phyloP scores from a whole-genome alignment of 2,329 filamentous ascomycete genomes.

The Rhinocladiella mackenziei region DNA sequence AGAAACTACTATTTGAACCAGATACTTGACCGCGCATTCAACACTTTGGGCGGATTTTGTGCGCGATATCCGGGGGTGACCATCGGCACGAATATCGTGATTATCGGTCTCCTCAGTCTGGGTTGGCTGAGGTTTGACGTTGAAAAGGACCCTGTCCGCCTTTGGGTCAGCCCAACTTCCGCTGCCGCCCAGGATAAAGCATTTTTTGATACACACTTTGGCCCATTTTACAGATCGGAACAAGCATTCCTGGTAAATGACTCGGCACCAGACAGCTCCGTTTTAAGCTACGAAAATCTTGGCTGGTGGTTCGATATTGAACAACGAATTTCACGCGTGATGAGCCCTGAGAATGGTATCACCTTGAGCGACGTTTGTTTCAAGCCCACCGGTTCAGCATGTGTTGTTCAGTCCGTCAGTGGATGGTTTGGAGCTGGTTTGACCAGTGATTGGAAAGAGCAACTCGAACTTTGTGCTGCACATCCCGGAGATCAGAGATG shows the following conservation, averaged over 20 bases:
- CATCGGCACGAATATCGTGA: conserved; percentile 67
- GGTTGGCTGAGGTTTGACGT: conserved; percentile 88
- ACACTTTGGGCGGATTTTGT: conserved; percentile 71
- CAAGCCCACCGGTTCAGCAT: conserved; percentile 84
- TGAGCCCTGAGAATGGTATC: conserved; percentile 64
- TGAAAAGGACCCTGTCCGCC: conserved; percentile 80
- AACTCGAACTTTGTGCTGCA: conserved; percentile 68
- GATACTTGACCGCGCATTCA: conserved; percentile 75
- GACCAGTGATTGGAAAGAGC: conserved; percentile 67
- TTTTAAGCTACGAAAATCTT: conserved; percentile 83
- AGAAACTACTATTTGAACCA: conserved; percentile 80
- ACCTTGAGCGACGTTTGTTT: conserved; percentile 84
- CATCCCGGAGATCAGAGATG: conserved; percentile 71
- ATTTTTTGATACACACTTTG: conserved; percentile 91
- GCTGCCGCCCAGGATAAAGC: conserved; percentile 85
- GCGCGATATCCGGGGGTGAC: conserved; percentile 82
- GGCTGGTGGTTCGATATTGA: conserved; percentile 94
- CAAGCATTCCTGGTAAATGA: conserved; percentile 94
- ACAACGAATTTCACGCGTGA: conserved; percentile 66
- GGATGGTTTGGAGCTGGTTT: conserved; percentile 73
- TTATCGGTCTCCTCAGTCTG: conserved; percentile 74
- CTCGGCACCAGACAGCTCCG: conserved; percentile 58
- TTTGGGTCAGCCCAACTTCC: conserved; percentile 96
- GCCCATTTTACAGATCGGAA: conserved; percentile 90
- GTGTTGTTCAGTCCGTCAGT: conserved; percentile 88